Evolutionary conservation across 495 filamentous ascomycete genomes (phyloP).

Genomic region (Baudoinia panamericana): DNA sequence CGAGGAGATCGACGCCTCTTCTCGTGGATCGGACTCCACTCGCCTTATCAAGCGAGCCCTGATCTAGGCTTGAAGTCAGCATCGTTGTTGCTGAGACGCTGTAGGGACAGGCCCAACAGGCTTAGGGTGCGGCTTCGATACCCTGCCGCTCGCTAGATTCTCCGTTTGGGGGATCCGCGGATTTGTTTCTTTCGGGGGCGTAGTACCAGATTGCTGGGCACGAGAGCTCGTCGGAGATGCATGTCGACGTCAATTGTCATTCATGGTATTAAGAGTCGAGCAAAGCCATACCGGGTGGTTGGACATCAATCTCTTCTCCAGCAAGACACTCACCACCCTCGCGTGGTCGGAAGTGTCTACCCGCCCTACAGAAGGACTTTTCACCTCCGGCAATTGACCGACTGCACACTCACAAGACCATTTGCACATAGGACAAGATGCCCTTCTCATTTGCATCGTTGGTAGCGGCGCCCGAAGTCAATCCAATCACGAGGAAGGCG

Average conservation of each 20-base stretch:
- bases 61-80: no score
- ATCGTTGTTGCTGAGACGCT: no score
- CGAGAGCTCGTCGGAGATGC: constrained; percentile 6
- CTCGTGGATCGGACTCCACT: no score
- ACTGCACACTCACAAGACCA: background rate
- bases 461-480: constrained; percentile 28
- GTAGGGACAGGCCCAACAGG: no score
- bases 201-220: background rate
- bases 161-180: constrained; percentile 4
- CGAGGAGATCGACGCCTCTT: background rate
- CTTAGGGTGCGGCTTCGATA: no score
- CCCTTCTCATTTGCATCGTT: constrained; percentile 11
- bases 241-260: constrained; percentile 2
- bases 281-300: no score
- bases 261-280: constrained; percentile 7
- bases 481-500: constrained; percentile 40
- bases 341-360: no score
- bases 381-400: no score
- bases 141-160: constrained; percentile 4
- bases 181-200: constrained; percentile 1
- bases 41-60: background rate
- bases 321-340: no score
- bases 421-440: background rate
- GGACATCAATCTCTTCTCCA: no score
- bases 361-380: background rate